These are phyloP conservation scores for Citrus hindsii DNA, from an alignment of 345 rosid genomes.

Conservation along the genomic window DNA sequence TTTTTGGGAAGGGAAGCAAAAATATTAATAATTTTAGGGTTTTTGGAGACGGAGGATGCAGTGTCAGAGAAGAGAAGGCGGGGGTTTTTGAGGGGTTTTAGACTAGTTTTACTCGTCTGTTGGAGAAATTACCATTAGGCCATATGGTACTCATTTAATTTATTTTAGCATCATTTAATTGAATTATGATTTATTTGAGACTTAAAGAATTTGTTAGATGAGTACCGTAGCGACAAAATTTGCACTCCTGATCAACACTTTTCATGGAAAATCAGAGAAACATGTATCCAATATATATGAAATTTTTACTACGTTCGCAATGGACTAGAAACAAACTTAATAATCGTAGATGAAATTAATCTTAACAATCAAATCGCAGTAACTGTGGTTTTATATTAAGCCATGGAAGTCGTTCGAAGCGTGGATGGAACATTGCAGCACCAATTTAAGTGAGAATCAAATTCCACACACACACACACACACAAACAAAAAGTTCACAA, in stretches of 20 bases:
- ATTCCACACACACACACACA: no score
- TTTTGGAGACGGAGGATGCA: constrained; percentile 4
- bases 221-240: no score
- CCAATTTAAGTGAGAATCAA: background rate
- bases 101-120: background rate
- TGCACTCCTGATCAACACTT: no score
- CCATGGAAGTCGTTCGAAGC: background rate
- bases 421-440: background rate
- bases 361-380: background rate
- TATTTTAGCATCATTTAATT: no score
- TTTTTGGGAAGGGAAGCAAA: constrained; percentile 9
- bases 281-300: no score
- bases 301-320: background rate
- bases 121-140: background rate
- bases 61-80: background rate
- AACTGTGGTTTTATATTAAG: background rate
- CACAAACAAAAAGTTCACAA: background rate
- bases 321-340: background rate
- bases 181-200: no score
- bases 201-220: background rate
- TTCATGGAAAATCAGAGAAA: no score
- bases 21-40: constrained; percentile 10
- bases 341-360: background rate
- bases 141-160: background rate
- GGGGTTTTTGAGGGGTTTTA: constrained; percentile 21